Conservation (phyloP, 345 rosid genomes). For the Laguncularia racemosa region DNA sequence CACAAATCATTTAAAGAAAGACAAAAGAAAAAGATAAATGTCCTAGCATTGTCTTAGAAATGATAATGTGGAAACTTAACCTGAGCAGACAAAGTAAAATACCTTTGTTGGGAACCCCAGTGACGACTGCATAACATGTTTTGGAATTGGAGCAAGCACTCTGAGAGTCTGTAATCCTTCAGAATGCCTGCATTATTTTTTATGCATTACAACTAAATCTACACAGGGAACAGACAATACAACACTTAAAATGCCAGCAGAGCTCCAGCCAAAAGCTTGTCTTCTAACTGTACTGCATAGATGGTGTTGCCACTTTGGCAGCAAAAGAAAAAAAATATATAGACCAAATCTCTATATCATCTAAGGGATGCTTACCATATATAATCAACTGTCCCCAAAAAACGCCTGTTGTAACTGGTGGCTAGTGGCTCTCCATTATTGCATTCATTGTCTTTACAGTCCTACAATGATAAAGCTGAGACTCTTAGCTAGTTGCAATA, state of each 20-base stretch:
- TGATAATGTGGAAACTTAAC: too few relatives aligned
- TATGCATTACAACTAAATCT: conserved; percentile 1
- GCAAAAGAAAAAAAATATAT: background rate
- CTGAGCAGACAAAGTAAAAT: background rate
- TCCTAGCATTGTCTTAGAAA: too few relatives aligned
- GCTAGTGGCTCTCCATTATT: conserved; percentile 70
- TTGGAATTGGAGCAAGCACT: conserved; percentile 92
- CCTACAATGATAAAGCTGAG: conserved; percentile 31
- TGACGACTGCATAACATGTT: conserved; percentile 80
- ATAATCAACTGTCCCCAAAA: conserved; percentile 92
- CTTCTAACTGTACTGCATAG: too few relatives aligned
- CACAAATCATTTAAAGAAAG: too few relatives aligned
- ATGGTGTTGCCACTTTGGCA: too few relatives aligned
- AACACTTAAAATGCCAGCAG: too few relatives aligned
- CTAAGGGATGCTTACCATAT: conserved; percentile 48
- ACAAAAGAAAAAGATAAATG: too few relatives aligned
- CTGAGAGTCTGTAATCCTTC: conserved; percentile 77
- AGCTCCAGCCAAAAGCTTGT: too few relatives aligned
- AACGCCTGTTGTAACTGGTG: conserved; percentile 83
- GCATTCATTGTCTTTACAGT: conserved; percentile 60
- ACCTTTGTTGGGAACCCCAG: conserved; percentile 94
- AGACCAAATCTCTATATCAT: background rate
- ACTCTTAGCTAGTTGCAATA: too few relatives aligned
- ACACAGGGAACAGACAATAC: too few relatives aligned
- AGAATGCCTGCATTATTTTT: conserved; percentile 51